Conservation (phyloP, 1,284 basidiomycete genomes). For the Polyporus tsugae region DNA sequence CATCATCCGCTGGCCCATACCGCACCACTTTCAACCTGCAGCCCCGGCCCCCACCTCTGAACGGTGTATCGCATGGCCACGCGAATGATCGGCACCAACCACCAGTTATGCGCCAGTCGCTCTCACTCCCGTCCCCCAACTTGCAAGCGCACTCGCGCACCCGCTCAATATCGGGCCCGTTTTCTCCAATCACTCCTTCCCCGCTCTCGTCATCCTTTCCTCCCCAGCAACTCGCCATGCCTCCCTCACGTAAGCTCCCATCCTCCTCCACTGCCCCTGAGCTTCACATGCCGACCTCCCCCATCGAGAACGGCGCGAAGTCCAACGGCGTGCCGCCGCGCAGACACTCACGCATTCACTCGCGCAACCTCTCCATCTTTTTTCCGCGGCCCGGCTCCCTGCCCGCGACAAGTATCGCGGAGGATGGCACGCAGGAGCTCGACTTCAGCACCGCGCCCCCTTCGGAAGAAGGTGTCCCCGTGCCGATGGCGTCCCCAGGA, state of each 20-base stretch:
- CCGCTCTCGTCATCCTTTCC: slow-evolving; percentile 58
- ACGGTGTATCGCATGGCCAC: slow-evolving; percentile 35
- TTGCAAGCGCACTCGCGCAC: slow-evolving; percentile 42
- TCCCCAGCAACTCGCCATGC: slow-evolving; percentile 40
- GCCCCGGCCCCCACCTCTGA: slow-evolving; percentile 41
- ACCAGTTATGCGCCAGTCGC: slow-evolving; percentile 55
- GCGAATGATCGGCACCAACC: slow-evolving; percentile 39
- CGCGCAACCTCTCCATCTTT: slow-evolving; percentile 90
- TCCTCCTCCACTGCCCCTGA: slow-evolving; percentile 37
- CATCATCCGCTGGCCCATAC: slow-evolving; percentile 52
- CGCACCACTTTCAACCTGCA: slow-evolving; percentile 44
- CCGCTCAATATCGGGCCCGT: slow-evolving; percentile 65
- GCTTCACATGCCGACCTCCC: slow-evolving; percentile 27
- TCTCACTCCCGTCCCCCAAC: slow-evolving; percentile 46
- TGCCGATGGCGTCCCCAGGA: slow-evolving; percentile 53
- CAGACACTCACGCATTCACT: slow-evolving; percentile 82
- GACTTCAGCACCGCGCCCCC: slow-evolving; percentile 49
- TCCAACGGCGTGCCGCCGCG: slow-evolving; percentile 46
- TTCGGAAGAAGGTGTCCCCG: slow-evolving; percentile 56
- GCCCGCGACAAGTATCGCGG: slow-evolving; percentile 66
- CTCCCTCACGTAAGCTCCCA: slow-evolving; percentile 24
- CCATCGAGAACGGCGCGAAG: slow-evolving; percentile 31
- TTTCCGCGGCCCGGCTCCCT: slow-evolving; percentile 84
- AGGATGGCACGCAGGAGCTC: slow-evolving; percentile 68
- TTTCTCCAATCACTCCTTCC: slow-evolving; percentile 59